phyloP scores from a whole-genome alignment of 768 basidiomycete species.

The Rhizopogon vinicolor region DNA sequence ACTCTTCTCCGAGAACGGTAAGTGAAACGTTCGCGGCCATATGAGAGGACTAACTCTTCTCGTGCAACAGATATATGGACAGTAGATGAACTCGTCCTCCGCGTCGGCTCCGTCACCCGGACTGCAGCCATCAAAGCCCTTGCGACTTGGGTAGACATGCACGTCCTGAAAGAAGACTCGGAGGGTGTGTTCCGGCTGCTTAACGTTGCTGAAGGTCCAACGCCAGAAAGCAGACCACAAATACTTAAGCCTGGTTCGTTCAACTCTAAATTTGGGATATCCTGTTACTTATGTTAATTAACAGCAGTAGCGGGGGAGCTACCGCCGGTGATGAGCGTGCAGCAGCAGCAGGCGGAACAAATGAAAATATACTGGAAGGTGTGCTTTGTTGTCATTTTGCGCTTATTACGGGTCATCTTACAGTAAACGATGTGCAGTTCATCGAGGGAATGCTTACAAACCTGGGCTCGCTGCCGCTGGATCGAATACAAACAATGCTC shows the following conservation, averaged over 20 bases:
- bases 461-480: constrained; percentile 66
- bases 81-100: constrained; percentile 58
- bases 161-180: constrained; percentile 67
- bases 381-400: constrained; percentile 3
- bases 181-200: constrained; percentile 61
- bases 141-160: constrained; percentile 78
- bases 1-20: constrained; percentile 72
- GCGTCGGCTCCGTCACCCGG: constrained; percentile 63
- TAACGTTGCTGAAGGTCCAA: constrained; percentile 52
- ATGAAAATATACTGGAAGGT: constrained; percentile 91
- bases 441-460: constrained; percentile 92
- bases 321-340: constrained; percentile 47
- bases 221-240: constrained; percentile 17
- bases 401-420: constrained; percentile 1
- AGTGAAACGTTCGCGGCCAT: constrained; percentile 3
- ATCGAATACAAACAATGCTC: constrained; percentile 88
- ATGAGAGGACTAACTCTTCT: not conserved
- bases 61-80: constrained; percentile 58
- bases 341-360: constrained; percentile 80
- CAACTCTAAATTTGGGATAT: not conserved
- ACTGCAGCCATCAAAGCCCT: constrained; percentile 68
- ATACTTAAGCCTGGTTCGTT: constrained; percentile 21
- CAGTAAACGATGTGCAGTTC: constrained; percentile 42
- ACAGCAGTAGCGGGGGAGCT: constrained; percentile 40
- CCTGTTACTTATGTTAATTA: not conserved